Percentiles rank a stretch among this genome's conserved stretches.
Conservation (phyloP, 345 rosid species). For the Eucalyptus lansdowneana region DNA sequence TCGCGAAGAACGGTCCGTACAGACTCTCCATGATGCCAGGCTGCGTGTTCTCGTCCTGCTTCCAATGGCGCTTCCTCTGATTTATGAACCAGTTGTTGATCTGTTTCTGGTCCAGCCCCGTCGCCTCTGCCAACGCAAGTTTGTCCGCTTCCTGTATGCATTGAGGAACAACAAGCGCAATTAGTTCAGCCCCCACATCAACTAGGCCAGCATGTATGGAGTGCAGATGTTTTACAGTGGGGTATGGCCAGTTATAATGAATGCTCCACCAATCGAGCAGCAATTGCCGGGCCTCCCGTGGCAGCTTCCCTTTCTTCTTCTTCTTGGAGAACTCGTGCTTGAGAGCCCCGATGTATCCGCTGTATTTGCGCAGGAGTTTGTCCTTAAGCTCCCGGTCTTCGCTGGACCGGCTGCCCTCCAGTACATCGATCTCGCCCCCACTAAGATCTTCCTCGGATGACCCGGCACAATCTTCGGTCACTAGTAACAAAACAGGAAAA, state of each 20-base stretch:
- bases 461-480: constrained; percentile 11
- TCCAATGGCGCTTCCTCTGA: constrained; percentile 60
- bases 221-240: constrained; percentile 18
- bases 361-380: constrained; percentile 25
- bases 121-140: constrained; percentile 26
- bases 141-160: constrained; percentile 34
- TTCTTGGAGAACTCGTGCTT: constrained; percentile 38
- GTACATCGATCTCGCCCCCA: constrained; percentile 18
- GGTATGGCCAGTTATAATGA: constrained; percentile 53
- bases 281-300: constrained; percentile 28
- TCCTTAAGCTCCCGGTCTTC: constrained; percentile 33
- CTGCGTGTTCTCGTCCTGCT: constrained; percentile 40
- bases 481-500: neutral
- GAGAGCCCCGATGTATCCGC: constrained; percentile 25
- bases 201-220: neutral
- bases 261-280: constrained; percentile 45
- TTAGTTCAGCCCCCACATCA: neutral
- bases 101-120: constrained; percentile 49
- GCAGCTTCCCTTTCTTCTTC: constrained; percentile 51
- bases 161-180: neutral
- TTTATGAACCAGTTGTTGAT: constrained; percentile 60
- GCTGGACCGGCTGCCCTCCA: neutral
- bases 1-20: constrained; percentile 11
- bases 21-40: constrained; percentile 26
- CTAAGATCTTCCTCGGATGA: constrained; percentile 22